Conservation (phyloP, 129 eudicot species). For the Arctium lappa region DNA sequence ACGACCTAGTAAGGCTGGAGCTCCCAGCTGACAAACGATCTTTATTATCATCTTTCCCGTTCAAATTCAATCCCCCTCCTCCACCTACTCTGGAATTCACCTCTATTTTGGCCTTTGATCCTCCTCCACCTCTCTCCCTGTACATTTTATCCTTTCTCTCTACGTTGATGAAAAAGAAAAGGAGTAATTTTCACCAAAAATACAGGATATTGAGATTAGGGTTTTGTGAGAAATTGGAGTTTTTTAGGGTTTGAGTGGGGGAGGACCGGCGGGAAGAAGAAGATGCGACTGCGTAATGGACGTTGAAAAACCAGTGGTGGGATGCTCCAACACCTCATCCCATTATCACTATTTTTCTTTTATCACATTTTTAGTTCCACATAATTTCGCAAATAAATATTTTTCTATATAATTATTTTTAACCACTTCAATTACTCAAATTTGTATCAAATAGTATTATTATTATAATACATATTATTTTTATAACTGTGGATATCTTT, state of each 20-base stretch:
- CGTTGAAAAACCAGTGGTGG: background rate
- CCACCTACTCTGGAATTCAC: conserved; percentile 15
- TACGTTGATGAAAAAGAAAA: background rate
- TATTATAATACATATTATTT: no score
- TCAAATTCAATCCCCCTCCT: conserved; percentile 14
- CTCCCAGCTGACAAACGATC: background rate
- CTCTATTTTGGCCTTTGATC: conserved; percentile 27
- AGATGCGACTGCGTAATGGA: background rate
- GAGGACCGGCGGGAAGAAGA: background rate
- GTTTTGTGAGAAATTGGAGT: background rate
- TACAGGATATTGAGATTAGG: conserved; percentile 12
- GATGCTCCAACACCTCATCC: background rate
- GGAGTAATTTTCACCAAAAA: background rate
- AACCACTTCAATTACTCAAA: no score
- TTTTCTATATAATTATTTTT: no score
- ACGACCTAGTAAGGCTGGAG: conserved; percentile 7
- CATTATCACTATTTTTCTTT: background rate
- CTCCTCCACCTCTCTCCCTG: conserved; percentile 41
- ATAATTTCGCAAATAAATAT: no score
- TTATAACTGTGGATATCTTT: no score
- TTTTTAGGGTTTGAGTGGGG: background rate
- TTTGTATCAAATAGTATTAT: no score
- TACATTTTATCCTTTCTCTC: conserved; percentile 32
- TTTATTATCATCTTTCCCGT: conserved; percentile 21
- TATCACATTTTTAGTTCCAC: no score